phyloP scores from a whole-genome alignment of 192 early-diverging fungal species.

The Chytriomyces sp. region DNA sequence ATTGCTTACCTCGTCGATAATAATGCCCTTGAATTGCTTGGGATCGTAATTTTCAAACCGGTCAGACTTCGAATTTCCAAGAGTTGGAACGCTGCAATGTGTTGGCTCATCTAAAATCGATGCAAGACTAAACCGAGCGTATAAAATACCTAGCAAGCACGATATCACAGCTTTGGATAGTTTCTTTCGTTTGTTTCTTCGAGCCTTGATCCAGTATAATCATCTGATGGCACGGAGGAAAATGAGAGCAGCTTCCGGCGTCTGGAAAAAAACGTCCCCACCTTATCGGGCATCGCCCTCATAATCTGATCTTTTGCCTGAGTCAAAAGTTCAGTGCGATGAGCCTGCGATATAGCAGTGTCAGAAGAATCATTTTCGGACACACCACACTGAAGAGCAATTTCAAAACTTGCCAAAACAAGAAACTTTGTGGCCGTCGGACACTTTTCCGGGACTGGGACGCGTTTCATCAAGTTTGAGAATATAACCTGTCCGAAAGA shows the following conservation, averaged over 20 bases:
- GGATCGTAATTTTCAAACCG: conserved; percentile 74
- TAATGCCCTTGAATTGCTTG: conserved; percentile 78
- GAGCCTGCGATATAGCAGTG: conserved; percentile 54
- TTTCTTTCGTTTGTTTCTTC: conserved; percentile 58
- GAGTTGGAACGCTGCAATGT: conserved; percentile 65
- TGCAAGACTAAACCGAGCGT: background rate
- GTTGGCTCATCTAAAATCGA: too few species aligned
- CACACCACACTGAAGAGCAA: too few species aligned
- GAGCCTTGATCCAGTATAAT: conserved; percentile 48
- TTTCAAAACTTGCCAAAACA: conserved; percentile 54
- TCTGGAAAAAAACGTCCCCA: conserved; percentile 22
- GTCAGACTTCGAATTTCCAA: conserved; percentile 60
- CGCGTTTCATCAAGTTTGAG: conserved; percentile 73
- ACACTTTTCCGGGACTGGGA: conserved; percentile 58
- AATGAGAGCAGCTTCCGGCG: background rate
- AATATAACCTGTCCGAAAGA: conserved; percentile 67
- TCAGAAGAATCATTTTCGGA: background rate
- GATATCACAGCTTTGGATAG: conserved; percentile 5
- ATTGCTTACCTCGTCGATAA: conserved; percentile 75
- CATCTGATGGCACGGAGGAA: conserved; percentile 10
- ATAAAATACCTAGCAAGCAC: conserved; percentile 30
- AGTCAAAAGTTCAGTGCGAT: conserved; percentile 83
- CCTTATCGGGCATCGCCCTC: conserved; percentile 62
- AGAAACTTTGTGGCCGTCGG: conserved; percentile 75
- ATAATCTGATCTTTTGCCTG: conserved; percentile 79